phyloP scores from a whole-genome alignment of 805 yeast species.

The Teunomyces funiuensis region DNA sequence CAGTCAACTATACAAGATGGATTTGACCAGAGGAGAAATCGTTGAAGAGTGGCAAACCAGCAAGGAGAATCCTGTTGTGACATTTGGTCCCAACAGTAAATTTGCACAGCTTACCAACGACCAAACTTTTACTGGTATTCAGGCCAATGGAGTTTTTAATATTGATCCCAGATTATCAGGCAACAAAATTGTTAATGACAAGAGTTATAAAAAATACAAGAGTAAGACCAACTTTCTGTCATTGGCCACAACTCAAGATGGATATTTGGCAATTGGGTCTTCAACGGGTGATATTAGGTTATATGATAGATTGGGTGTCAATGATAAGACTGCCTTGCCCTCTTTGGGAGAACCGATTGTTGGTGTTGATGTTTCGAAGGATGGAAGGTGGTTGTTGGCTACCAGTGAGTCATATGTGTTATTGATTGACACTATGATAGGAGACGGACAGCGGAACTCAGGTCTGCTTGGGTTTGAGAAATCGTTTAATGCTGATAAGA shows the following conservation, averaged over 20 bases:
- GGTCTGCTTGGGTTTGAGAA: constrained; percentile 64
- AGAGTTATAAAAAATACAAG: constrained; percentile 39
- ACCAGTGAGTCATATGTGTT: constrained; percentile 74
- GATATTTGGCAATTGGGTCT: constrained; percentile 76
- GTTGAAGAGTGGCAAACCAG: constrained; percentile 81
- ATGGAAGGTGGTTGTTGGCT: constrained; percentile 79
- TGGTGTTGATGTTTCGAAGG: constrained; percentile 70
- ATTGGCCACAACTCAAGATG: constrained; percentile 69
- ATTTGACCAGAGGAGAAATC: constrained; percentile 72
- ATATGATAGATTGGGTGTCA: constrained; percentile 68
- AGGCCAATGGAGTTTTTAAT: constrained; percentile 63
- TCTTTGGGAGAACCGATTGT: constrained; percentile 75
- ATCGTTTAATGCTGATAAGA: constrained; percentile 60
- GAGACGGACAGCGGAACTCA: constrained; percentile 54
- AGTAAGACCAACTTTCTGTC: constrained; percentile 56
- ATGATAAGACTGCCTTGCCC: constrained; percentile 78
- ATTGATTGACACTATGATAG: constrained; percentile 64
- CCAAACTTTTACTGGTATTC: constrained; percentile 69
- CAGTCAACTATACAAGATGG: constrained; percentile 66
- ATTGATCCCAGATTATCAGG: constrained; percentile 73
- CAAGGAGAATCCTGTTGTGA: constrained; percentile 48
- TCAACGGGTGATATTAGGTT: constrained; percentile 73
- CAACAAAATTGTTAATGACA: constrained; percentile 59
- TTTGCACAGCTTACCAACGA: constrained; percentile 74
- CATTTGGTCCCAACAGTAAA: constrained; percentile 70